Evolutionary conservation across 163 green algal genomes (phyloP), one percentile per base, ranked within the genome.

Genomic region (Scenedesmus sp.): DNA sequence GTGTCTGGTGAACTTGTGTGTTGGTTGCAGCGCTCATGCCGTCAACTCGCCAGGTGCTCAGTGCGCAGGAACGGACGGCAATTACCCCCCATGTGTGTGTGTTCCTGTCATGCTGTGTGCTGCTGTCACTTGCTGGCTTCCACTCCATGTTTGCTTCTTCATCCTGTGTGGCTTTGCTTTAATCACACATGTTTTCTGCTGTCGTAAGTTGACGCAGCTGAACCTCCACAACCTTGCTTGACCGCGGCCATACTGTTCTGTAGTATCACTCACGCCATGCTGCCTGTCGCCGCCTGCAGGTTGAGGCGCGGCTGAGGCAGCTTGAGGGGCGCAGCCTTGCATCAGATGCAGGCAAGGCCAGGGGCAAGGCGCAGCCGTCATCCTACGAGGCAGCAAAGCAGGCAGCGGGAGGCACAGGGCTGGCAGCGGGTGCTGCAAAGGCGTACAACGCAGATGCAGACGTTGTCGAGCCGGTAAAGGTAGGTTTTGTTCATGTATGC

Each of bases 381-480:
- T 97, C 97, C 91, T 98, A 99, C 89, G 94, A 98, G 78, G 94
- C 95, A 20, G 59, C 89, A 15, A 93, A 93, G 82, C 93, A 97
- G 88, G 95, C 70, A 42, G 86, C 86, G 82, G 78, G 24, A 2
- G 56, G 78, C 40, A 70, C 6, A 20, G 56, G 35, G 1, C 37
- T 78, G 16, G 20, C 43, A 0, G 35, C 87, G 40, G 78, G 37
- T 15, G 59, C 40, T 26, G 78, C 56, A 16, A 95, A 96, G 91
- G 95, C 96, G 1, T 99, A 99, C 96, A 99, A 99, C 89, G 92
- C 96, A 10, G 98, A 96, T 49, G 97, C 97, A 0, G 98, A 99
- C 83, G 96, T 97, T 20, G 90, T 88, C 24, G 93, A 93, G 87
- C 88, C 92, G 7, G 87, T 76, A 76, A 76, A 76, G 65, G 65